phyloP scores from a whole-genome alignment of 192 early-diverging fungal species.

The Umbelopsis ramanniana region DNA sequence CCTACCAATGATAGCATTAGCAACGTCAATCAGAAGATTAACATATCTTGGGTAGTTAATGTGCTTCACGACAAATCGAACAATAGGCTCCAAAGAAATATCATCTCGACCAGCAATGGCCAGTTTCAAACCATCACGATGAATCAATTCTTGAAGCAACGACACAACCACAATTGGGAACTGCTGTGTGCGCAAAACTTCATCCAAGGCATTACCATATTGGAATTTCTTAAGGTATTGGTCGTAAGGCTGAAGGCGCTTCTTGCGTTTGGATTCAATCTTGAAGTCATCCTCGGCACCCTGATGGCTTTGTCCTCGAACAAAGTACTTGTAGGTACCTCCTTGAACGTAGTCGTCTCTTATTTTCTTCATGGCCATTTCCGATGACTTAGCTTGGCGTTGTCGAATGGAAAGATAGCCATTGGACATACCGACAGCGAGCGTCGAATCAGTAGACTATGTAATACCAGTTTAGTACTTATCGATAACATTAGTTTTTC shows the following conservation, averaged over 20 bases:
- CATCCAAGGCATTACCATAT: conserved; percentile 89
- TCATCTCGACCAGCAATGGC: conserved; percentile 92
- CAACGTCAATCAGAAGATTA: conserved; percentile 75
- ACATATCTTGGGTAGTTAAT: conserved; percentile 85
- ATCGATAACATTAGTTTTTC: no score
- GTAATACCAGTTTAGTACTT: no score
- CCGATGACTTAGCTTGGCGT: conserved; percentile 77
- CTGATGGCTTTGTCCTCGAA: conserved; percentile 59
- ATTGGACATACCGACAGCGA: conserved; percentile 92
- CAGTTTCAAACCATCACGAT: conserved; percentile 76
- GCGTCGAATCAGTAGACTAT: conserved; percentile 82
- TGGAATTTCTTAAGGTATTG: conserved; percentile 82
- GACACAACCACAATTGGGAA: conserved; percentile 68
- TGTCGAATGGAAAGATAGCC: conserved; percentile 88
- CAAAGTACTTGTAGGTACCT: conserved; percentile 76
- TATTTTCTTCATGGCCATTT: conserved; percentile 54
- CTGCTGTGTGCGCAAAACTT: conserved; percentile 64
- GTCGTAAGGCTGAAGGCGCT: conserved; percentile 80
- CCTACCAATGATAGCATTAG: conserved; percentile 74
- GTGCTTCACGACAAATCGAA: conserved; percentile 80
- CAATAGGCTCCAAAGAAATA: conserved; percentile 79
- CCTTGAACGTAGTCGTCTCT: conserved; percentile 47
- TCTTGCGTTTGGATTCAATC: conserved; percentile 69
- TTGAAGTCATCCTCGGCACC: conserved; percentile 72
- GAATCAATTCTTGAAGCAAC: conserved; percentile 88